Evolutionary conservation across 371 early-diverging fungal species (phyloP), one percentile per base, ranked within the genome.

Genomic region (Encephalitozoon hellem): DNA sequence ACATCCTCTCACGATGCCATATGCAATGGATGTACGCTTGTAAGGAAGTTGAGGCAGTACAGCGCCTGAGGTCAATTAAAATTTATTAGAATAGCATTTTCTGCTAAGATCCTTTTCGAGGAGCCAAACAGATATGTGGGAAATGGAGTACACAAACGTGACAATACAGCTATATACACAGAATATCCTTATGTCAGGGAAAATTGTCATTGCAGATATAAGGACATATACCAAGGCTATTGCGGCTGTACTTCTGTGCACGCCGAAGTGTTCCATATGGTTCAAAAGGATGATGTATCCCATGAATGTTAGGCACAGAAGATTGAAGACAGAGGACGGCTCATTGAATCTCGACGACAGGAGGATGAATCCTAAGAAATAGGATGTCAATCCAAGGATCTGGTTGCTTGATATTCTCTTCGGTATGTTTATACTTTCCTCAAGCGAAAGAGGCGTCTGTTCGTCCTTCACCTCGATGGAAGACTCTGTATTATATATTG

Each of bases 1-100:
- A 78, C 78, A 18, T 78, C 78, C 9, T 59, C 63, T 12, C 15
- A 6, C 3, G 38, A 77, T 41, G 25, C 47, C 15, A 70, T 68
- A 42, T 78, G 78, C 53, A 74, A 64, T 30, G 78, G 53, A 21
- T 78, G 78, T 54, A 39, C 45, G 4, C 51, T 78, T 6, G 43
- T 78, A 11, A 26, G 26, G 41, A 67, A 6, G 53, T 23, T 76
- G 63, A 75, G 43, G n/a, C 15, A 39, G 5, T 38, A 21, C 28
- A 28, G n/a, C 1, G 21, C 21, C 25, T 41, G 15, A 66, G 9
- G 15, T 8, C 8, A 47, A 47, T 21, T 34, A 18, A 59, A n/a
- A 15, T 59, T 59, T 59, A 59, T 9, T 59, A 28, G 38, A 3
- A 59, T 34, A 34, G 59, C 34, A 6, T 12, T 34, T 59, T 59